phyloP scores from a whole-genome alignment of 768 basidiomycete species.

The Dacryopinax primogenitus region DNA sequence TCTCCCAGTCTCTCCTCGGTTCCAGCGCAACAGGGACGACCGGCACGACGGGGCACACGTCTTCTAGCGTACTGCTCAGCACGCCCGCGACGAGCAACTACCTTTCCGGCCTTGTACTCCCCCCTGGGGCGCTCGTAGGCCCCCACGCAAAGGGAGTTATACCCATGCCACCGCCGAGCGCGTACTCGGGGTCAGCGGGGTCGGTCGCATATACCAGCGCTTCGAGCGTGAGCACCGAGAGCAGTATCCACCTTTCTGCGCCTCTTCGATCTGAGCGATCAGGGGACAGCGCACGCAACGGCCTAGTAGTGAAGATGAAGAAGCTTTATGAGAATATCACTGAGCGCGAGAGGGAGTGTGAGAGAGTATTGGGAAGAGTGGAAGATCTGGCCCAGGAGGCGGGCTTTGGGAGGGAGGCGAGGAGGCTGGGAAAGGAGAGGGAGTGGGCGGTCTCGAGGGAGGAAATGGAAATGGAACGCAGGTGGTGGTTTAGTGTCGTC shows the following conservation, averaged over 20 bases:
- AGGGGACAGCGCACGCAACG: background rate
- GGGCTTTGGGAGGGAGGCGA: slow-evolving; percentile 9
- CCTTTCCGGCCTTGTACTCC: background rate
- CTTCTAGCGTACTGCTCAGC: background rate
- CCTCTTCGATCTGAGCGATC: background rate
- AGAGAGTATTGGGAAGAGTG: background rate
- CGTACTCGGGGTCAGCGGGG: background rate
- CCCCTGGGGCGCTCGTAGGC: background rate
- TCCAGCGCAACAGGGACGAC: background rate
- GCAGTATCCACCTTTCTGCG: background rate
- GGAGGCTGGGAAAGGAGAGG: slow-evolving; percentile 2
- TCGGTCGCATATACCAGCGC: background rate
- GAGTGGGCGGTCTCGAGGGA: background rate
- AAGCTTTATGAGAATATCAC: slow-evolving; percentile 9
- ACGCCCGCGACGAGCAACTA: background rate
- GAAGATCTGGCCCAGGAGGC: slow-evolving; percentile 1
- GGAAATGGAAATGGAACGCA: slow-evolving; percentile 20
- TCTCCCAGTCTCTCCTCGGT: slow-evolving; percentile 16
- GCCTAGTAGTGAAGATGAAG: slow-evolving; percentile 12
- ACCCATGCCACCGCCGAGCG: background rate
- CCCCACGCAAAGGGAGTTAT: background rate
- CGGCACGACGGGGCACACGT: background rate
- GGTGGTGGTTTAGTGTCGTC: slow-evolving; percentile 32
- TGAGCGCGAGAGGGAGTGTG: slow-evolving; percentile 15
- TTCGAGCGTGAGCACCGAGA: background rate